Conservation (phyloP, 495 filamentous ascomycete species). For the Cairneyella variabilis region DNA sequence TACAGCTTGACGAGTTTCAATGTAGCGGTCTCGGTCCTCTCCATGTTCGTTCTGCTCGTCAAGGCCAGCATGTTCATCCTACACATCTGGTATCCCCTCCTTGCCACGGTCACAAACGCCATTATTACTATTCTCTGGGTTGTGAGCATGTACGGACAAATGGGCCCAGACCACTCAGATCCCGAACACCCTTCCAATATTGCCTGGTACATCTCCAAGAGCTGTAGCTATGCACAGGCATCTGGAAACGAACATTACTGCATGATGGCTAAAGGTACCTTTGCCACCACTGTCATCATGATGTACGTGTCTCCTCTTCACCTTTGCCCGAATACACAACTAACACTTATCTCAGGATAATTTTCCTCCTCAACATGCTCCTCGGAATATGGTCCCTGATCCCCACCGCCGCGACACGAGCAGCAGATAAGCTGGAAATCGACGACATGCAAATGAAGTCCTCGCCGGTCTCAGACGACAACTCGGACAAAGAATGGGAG, state of each 20-base stretch:
- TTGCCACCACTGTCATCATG: conserved; percentile 66
- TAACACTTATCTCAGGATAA: conserved; percentile 31
- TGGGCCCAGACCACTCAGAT: conserved; percentile 77
- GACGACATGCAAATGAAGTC: conserved; percentile 34
- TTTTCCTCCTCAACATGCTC: conserved; percentile 54
- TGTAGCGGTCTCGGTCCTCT: conserved; percentile 75
- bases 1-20: conserved; percentile 75
- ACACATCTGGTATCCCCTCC: conserved; percentile 66
- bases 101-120: conserved; percentile 56
- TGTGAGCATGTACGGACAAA: conserved; percentile 66
- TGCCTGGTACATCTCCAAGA: conserved; percentile 81
- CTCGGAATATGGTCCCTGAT: conserved; percentile 59
- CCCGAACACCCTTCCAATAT: conserved; percentile 60
- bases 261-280: conserved; percentile 69
- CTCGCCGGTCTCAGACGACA: conserved; percentile 24
- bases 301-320: conserved; percentile 51
- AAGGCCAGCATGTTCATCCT: conserved; percentile 67
- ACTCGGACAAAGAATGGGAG: conserved; percentile 33
- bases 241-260: conserved; percentile 62
- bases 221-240: conserved; percentile 60
- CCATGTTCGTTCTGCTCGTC: conserved; percentile 61
- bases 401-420: conserved; percentile 40
- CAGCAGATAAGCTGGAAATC: conserved; percentile 28
- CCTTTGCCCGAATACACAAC: conserved; percentile 10
- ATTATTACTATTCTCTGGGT: conserved; percentile 60